Percentiles rank a stretch among this genome's conserved stretches.
phyloP scores from a whole-genome alignment of 768 basidiomycete species.

The Collybia mongolica region DNA sequence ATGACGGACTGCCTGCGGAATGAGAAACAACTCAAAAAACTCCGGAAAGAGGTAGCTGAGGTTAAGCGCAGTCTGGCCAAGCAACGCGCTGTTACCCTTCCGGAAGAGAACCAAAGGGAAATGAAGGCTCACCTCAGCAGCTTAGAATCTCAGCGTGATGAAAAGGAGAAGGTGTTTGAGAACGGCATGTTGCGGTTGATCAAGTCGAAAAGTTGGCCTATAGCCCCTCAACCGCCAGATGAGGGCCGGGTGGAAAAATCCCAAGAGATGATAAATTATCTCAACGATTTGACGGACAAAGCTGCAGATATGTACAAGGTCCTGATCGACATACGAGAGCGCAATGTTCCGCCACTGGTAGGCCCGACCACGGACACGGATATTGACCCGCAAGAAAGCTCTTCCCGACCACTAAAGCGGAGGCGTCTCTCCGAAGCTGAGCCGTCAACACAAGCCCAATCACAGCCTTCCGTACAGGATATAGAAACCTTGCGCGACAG shows the following conservation, averaged over 20 bases:
- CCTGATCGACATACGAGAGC: constrained; percentile 14
- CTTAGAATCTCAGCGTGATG: constrained; percentile 19
- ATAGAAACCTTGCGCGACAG: constrained; percentile 17
- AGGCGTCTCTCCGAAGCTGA: constrained; percentile 21
- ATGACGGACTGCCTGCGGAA: constrained; percentile 7
- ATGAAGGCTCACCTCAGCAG: constrained; percentile 12
- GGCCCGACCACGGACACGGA: constrained; percentile 7
- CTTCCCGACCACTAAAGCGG: constrained; percentile 24
- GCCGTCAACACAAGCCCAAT: not conserved
- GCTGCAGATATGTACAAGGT: constrained; percentile 19
- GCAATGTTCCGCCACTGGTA: not conserved
- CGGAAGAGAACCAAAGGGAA: constrained; percentile 13
- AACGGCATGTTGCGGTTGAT: constrained; percentile 14
- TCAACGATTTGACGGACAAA: constrained; percentile 18
- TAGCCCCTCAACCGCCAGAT: constrained; percentile 13
- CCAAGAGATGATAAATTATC: constrained; percentile 18
- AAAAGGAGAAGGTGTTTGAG: constrained; percentile 15
- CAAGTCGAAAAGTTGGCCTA: constrained; percentile 28
- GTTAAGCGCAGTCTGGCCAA: constrained; percentile 14
- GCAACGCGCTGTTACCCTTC: constrained; percentile 8
- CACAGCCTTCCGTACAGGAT: constrained; percentile 8
- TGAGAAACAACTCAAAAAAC: constrained; percentile 11
- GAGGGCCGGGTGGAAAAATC: constrained; percentile 17
- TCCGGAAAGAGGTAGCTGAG: constrained; percentile 16
- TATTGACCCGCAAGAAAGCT: constrained; percentile 10